Base-by-base conservation (phyloP, 2,329 filamentous ascomycete genomes). In the Chlorencoelia australis region DNA sequence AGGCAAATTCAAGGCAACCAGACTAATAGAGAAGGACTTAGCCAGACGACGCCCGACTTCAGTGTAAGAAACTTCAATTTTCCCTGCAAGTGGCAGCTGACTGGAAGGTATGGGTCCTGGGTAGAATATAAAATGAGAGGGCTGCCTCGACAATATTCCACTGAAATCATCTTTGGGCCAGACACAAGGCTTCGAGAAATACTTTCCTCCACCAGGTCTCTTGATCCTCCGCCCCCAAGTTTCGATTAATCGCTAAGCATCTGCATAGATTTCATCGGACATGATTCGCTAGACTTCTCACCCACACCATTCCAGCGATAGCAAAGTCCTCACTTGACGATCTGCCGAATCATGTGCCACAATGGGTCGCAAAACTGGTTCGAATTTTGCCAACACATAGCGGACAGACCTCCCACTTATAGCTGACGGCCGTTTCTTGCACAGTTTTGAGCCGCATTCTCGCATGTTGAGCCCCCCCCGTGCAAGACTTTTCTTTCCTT, bases 161-260 rank as follows among this genome's bases (percentile, higher is more conserved):
- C 22, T 26, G 13, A 5, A 24, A n/a, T n/a, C n/a, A n/a, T n/a
- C n/a, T n/a, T n/a, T n/a, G n/a, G n/a, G n/a, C n/a, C n/a, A n/a
- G n/a, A n/a, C n/a, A n/a, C n/a, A n/a, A n/a, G n/a, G n/a, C n/a
- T 20, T 22, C 19, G 28, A 36, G 24, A 19, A 18, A 21, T 29
- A 30, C 15, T 16, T 13, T 20, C 20, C 18, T 22, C 16, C 32
- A n/a, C 7, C 17, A 31, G 14, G 24, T 25, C 10, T 30, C 18
- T 7, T 20, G 30, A 20, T n/a, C 40, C 35, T 35, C 30, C 20
- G 39, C 32, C 36, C 43, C 29, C 31, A 46, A 45, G 34, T 44
- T 44, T 46, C 36, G 33, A 46, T 42, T 24, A 20, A 35, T 50
- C 46, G 47, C 49, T 51, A 53, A 49, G 33, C 20, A 31, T 45